A percentile compares a stretch with the other conserved stretches of the same genome.
Conservation (phyloP, 441 rosid species). For the Macaranga tanarius region DNA sequence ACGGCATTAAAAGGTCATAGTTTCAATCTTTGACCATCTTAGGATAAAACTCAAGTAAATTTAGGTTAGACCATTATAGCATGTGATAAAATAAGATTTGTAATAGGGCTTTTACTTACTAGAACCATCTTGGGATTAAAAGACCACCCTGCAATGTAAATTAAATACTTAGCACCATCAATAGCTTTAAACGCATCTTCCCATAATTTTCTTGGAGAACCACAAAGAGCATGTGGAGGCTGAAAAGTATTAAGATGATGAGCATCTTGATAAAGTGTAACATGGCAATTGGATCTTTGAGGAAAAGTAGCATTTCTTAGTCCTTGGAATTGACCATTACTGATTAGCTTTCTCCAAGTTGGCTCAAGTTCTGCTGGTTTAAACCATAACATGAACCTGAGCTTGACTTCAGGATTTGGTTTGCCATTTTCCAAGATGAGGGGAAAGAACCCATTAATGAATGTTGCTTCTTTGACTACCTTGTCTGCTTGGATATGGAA, state of each 20-base stretch:
- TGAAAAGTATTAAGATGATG: slow-evolving; percentile 53
- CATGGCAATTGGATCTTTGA: slow-evolving; percentile 67
- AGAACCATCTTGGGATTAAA: slow-evolving; percentile 71
- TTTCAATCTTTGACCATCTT: too few relatives aligned
- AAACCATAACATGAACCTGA: slow-evolving; percentile 74
- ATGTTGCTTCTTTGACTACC: slow-evolving; percentile 44
- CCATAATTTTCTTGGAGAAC: slow-evolving; percentile 63
- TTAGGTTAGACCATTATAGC: too few relatives aligned
- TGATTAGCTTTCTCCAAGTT: slow-evolving; percentile 49
- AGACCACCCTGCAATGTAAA: slow-evolving; percentile 91
- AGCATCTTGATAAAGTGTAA: slow-evolving; percentile 71
- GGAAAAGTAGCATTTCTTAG: slow-evolving; percentile 65
- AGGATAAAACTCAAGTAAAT: too few relatives aligned
- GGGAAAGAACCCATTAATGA: slow-evolving; percentile 63
- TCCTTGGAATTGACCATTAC: slow-evolving; percentile 49
- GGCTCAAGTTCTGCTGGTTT: slow-evolving; percentile 71
- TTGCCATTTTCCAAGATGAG: slow-evolving; percentile 46
- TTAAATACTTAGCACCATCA: slow-evolving; percentile 68
- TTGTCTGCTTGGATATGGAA: slow-evolving; percentile 49
- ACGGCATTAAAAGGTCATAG: too few relatives aligned
- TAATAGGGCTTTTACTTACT: slow-evolving; percentile 35
- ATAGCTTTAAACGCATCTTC: slow-evolving; percentile 78
- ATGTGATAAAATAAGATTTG: background rate
- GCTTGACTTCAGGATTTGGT: slow-evolving; percentile 47
- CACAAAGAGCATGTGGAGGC: slow-evolving; percentile 48